A percentile compares a stretch with the other conserved stretches of the same genome.
Evolutionary conservation across 306 rosid genomes (phyloP).

Genomic region (Inga oerstediana): DNA sequence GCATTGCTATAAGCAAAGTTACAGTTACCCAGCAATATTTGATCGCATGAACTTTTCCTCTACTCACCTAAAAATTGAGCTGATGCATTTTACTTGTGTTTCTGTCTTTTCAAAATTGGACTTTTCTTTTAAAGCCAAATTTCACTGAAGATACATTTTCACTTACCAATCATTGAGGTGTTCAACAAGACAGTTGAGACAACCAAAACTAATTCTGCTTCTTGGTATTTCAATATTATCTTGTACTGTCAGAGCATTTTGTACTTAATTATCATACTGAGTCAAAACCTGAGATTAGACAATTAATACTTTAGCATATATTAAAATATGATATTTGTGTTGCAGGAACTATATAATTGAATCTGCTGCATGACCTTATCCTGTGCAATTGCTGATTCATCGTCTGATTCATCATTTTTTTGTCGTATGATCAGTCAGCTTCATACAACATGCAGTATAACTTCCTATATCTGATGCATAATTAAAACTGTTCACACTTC

Average conservation of each 20-base stretch:
- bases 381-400: conserved; percentile 58
- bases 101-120: background rate
- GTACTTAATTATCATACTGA: conserved; percentile 4
- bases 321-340: conserved; percentile 1
- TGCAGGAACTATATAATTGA: conserved; percentile 37
- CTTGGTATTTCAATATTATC: background rate
- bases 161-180: background rate
- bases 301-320: background rate
- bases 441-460: conserved; percentile 80
- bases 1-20: background rate
- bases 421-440: conserved; percentile 66
- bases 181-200: background rate
- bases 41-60: background rate
- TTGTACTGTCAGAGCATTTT: background rate
- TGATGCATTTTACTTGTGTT: background rate
- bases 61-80: background rate
- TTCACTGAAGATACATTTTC: background rate
- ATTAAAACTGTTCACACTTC: background rate
- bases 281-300: background rate
- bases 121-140: background rate
- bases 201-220: background rate
- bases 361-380: conserved; percentile 11
- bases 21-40: background rate
- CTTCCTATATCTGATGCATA: conserved; percentile 13
- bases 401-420: conserved; percentile 40